phyloP scores from a whole-genome alignment of 83 land plant species.

The Picea engelmannii region DNA sequence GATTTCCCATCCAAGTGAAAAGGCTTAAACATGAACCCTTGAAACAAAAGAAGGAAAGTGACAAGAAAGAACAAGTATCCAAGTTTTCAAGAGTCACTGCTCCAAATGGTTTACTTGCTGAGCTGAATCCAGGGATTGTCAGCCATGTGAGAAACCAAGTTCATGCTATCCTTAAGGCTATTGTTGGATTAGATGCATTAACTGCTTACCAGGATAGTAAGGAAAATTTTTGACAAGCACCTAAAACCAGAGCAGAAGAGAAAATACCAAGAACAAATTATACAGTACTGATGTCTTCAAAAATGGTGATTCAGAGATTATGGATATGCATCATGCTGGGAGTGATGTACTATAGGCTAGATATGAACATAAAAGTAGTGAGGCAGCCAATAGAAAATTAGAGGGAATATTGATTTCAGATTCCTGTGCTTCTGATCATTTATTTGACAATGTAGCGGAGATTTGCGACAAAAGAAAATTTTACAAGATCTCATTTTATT shows the following conservation, averaged over 20 bases:
- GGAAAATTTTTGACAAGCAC: background rate
- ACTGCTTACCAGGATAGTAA: background rate
- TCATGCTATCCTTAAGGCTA: slow-evolving; percentile 58
- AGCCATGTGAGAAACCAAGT: slow-evolving; percentile 78
- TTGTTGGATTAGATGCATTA: slow-evolving; percentile 43
- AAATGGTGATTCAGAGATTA: slow-evolving; percentile 12
- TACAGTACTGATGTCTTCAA: background rate
- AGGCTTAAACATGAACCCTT: slow-evolving; percentile 23
- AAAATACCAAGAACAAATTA: background rate
- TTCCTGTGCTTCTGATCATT: slow-evolving; percentile 7
- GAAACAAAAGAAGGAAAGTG: slow-evolving; percentile 44
- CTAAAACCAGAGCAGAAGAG: background rate
- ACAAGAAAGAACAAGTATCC: slow-evolving; percentile 56
- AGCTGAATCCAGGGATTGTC: slow-evolving; percentile 71
- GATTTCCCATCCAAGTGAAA: background rate
- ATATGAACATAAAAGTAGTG: background rate
- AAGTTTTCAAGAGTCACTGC: slow-evolving; percentile 58
- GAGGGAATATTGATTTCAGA: slow-evolving; percentile 10
- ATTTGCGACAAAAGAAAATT: no score
- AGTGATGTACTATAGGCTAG: background rate
- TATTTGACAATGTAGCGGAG: background rate
- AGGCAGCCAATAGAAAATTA: background rate
- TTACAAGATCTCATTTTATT: no score
- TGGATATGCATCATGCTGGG: slow-evolving; percentile 1
- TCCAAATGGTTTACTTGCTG: slow-evolving; percentile 71